Conservation (phyloP, 2,329 filamentous ascomycete genomes). For the Penicillium sp. region DNA sequence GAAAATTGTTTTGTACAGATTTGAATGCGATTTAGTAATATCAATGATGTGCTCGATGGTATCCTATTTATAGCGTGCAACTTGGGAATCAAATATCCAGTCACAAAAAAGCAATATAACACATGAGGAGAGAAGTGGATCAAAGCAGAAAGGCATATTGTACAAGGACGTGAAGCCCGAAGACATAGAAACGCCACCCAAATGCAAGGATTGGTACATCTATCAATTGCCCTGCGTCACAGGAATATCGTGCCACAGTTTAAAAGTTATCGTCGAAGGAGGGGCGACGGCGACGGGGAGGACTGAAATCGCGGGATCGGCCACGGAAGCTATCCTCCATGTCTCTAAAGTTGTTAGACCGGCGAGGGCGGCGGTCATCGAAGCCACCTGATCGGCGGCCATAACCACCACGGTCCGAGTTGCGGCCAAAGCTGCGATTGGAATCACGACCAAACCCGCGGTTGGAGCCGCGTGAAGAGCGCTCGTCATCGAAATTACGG, state of each 20-base stretch:
- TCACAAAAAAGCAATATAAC: slow-evolving; percentile 7
- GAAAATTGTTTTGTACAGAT: background rate
- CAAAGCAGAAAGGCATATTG: slow-evolving; percentile 16
- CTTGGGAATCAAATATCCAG: slow-evolving; percentile 3
- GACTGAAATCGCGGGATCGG: background rate
- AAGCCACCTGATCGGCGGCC: background rate
- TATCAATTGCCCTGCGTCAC: slow-evolving; percentile 16
- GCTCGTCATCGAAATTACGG: background rate
- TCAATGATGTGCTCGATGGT: background rate
- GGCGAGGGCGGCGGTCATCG: background rate
- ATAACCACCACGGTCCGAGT: background rate
- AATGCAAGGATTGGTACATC: slow-evolving; percentile 28
- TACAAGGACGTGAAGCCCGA: slow-evolving; percentile 19
- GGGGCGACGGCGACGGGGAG: background rate
- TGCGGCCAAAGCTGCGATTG: background rate
- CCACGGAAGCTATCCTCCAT: background rate
- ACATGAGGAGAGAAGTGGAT: slow-evolving; percentile 13
- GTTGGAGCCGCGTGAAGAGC: background rate
- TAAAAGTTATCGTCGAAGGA: background rate
- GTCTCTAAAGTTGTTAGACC: background rate
- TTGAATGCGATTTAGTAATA: background rate
- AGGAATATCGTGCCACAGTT: background rate
- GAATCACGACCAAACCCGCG: slow-evolving; percentile 5
- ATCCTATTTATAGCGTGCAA: background rate
- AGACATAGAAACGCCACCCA: slow-evolving; percentile 32